A percentile compares a stretch with the other conserved stretches of the same genome.
Evolutionary conservation across 2,329 filamentous ascomycete species (phyloP).

Genomic region (Stachybotrys echinatus): DNA sequence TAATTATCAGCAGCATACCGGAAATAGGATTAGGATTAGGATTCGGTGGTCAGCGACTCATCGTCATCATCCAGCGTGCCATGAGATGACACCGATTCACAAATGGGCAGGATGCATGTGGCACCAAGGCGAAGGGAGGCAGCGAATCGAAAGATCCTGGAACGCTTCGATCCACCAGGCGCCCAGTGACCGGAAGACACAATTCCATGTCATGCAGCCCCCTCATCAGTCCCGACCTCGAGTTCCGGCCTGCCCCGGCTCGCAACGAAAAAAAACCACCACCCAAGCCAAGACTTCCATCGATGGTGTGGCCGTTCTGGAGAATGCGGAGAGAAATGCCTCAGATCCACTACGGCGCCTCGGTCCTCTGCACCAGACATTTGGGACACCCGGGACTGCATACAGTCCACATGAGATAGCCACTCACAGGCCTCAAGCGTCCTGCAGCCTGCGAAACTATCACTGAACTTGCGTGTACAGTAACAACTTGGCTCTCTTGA

Average conservation of each 20-base stretch:
- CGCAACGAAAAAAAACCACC: too few species aligned
- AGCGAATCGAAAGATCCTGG: background rate
- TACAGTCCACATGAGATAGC: background rate
- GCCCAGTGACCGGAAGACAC: background rate
- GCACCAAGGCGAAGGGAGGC: background rate
- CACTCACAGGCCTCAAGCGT: background rate
- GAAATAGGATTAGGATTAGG: too few species aligned
- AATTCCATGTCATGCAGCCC: background rate
- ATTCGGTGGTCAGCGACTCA: background rate
- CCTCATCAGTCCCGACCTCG: background rate
- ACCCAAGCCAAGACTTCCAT: background rate
- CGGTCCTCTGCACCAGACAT: background rate
- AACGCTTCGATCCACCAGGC: background rate
- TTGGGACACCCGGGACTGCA: background rate
- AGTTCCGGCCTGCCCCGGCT: background rate
- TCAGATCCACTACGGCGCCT: constrained; percentile 18
- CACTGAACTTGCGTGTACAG: background rate
- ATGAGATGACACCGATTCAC: background rate
- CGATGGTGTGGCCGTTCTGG: background rate
- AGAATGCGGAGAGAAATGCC: constrained; percentile 25
- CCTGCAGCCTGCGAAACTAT: background rate
- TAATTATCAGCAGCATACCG: background rate
- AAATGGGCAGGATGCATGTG: too few species aligned
- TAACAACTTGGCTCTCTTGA: background rate
- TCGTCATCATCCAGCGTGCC: background rate